Evolutionary conservation across 805 yeast genomes (phyloP), one percentile per base, ranked within the genome.

Genomic region (Saccharomyces kudriavzevii): DNA sequence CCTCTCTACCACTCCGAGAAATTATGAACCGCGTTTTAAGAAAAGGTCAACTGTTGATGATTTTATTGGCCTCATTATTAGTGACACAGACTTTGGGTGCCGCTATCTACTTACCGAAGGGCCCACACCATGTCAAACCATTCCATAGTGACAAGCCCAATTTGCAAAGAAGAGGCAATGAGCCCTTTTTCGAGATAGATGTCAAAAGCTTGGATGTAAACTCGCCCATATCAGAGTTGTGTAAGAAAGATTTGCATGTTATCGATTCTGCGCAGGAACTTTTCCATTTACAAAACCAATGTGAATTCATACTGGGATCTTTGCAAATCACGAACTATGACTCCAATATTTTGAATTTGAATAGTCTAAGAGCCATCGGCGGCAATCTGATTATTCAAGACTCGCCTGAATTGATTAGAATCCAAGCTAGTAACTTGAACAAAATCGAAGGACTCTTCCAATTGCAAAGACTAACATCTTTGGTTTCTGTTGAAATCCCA

Each of bases 381-480:
- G 95, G 94, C 8, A 77, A 80, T 59, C 69, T 87, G 8, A 66
- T 64, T 3, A 73, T 87, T 47, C 66, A 67, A 29, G 78, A 82
- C 55, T 78, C 83, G 10, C 76, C 83, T 4, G 73, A 72, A 17
- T 68, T 87, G 56, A 79, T 83, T 31, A 75, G 82, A 52, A 71
- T 87, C 40, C 81, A 81, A 58, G 85, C 84, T 1, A 76, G 76
- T 4, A 72, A 70, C 13, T 69, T 87, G 48, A 67, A 72, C 26
- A 64, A 71, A 4, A 75, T 87, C 53, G 75, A 77, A 2, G 81
- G 79, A 1, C 64, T 71, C 1, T 81, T 87, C 56, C 63, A 64
- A 5, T 72, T 87, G 54, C 75, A 70, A 46, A 81, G 81, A 46
- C 74, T 87, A 58, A 86, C 91, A 1, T 82, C 91, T 0, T 73